Evolutionary conservation across 176 grass and related monocot genomes (phyloP), one percentile per base, ranked within the genome.

Genomic region (Bolboschoenus planiculmis): DNA sequence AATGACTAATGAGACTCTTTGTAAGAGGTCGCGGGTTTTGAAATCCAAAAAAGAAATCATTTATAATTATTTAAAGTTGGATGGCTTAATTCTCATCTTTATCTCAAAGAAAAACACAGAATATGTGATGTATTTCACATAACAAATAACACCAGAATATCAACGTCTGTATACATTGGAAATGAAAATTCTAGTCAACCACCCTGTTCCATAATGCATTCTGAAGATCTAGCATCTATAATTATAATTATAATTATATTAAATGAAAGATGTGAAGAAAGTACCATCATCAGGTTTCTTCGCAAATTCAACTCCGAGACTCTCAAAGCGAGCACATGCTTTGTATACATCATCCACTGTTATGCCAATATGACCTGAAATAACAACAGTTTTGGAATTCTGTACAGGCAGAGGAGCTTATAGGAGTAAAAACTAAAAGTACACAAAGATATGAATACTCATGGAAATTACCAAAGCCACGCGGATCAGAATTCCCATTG

Each of bases 401-500:
- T 76, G 42, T 76, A 51, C 44, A 76, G 72, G 44, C 43, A 53
- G 39, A 76, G 27, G 16, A 26, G 14, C 20, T 71, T 56, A 6
- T 9, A 43, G 35, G n/a, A 24, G 23, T 39, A 79, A 21, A 42
- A 78, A 44, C 23, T 76, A 31, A 16, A 59, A 78, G 36, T 50
- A 78, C 23, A 47, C 2, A 62, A 62, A 43, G 50, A 47, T 42
- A 82, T 30, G 23, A 56, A 79, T 26, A 35, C 55, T 26, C 13
- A 56, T 57, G 55, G 66, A 36, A 91, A 87, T 55, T 88, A 98
- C 95, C 95, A 82, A 98, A 98, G 55, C 95, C 95, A 90, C 92
- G 95, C 23, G 95, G 95, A 65, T 98, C 95, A 56, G 95, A 98
- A 57, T 98, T 98, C 77, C 95, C 95, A 78, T 95, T 95, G 82